These are phyloP conservation scores for Lablab purpureus DNA, from an alignment of 306 rosid genomes.

Conservation along the genomic window DNA sequence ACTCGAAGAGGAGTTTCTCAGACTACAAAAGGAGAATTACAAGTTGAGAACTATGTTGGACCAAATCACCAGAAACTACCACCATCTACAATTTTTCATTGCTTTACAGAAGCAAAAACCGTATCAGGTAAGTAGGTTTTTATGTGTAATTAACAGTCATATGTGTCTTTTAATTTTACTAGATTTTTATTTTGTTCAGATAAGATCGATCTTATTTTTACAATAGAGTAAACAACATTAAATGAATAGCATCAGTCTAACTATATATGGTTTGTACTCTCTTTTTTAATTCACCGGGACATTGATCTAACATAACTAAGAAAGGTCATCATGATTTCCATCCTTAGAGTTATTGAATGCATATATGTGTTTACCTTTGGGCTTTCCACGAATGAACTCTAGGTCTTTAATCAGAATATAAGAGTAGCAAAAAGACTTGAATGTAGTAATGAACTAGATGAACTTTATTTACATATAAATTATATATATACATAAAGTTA, in stretches of 20 bases:
- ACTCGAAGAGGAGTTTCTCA: constrained; percentile 41
- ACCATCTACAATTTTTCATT: constrained; percentile 45
- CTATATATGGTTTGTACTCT: neutral
- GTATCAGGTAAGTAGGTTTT: constrained; percentile 32
- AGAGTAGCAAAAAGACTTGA: neutral
- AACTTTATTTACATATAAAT: neutral
- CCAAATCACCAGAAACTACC: constrained; percentile 48
- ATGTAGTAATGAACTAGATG: neutral
- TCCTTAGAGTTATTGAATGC: neutral
- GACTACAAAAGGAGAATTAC: constrained; percentile 47
- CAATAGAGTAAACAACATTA: neutral
- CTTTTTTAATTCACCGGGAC: neutral
- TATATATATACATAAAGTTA: neutral
- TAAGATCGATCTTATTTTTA: neutral
- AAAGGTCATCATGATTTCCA: neutral
- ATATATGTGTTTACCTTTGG: too few species aligned
- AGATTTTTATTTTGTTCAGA: neutral
- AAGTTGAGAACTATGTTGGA: constrained; percentile 49
- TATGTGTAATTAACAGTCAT: neutral
- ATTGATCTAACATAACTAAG: too few species aligned
- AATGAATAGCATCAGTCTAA: neutral
- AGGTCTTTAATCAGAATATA: neutral
- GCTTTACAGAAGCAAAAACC: constrained; percentile 48
- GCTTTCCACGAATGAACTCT: neutral
- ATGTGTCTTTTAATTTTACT: neutral